A percentile compares a stretch with the other conserved stretches of the same genome.
Evolutionary conservation across 1,284 basidiomycete genomes (phyloP).

Genomic region (Ceratobasidium sp.): DNA sequence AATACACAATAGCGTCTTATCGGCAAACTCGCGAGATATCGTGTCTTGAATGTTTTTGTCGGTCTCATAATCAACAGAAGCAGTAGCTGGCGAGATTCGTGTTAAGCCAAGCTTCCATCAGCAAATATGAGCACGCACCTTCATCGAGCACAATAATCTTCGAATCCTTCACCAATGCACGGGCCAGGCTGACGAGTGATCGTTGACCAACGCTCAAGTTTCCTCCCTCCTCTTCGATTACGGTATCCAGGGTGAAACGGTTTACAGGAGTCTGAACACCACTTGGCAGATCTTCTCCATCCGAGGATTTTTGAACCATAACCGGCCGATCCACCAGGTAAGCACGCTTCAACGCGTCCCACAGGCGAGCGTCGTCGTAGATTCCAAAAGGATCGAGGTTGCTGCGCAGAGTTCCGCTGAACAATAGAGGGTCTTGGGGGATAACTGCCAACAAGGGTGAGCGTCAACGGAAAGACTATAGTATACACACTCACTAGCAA

Average conservation of each 20-base stretch:
- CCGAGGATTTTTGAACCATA: slow-evolving; percentile 40
- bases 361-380: slow-evolving; percentile 76
- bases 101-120: neutral
- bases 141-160: slow-evolving; percentile 82
- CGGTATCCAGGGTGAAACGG: slow-evolving; percentile 79
- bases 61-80: slow-evolving; percentile 82
- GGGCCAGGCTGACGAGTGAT: slow-evolving; percentile 79
- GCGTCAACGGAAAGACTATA: slow-evolving; percentile 45
- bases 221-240: slow-evolving; percentile 84
- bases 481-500: slow-evolving; percentile 61
- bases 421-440: slow-evolving; percentile 77
- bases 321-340: slow-evolving; percentile 61
- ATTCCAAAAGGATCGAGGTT: slow-evolving; percentile 84
- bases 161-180: slow-evolving; percentile 80
- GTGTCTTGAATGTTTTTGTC: slow-evolving; percentile 86
- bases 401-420: slow-evolving; percentile 78
- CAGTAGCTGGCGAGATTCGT: slow-evolving; percentile 46
- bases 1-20: slow-evolving; percentile 82
- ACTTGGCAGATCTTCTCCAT: slow-evolving; percentile 46
- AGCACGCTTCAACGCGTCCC: slow-evolving; percentile 82
- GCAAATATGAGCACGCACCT: slow-evolving; percentile 58
- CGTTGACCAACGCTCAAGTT: slow-evolving; percentile 82
- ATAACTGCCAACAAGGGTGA: slow-evolving; percentile 58
- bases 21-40: slow-evolving; percentile 81
- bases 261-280: slow-evolving; percentile 57